Base-by-base conservation (phyloP, 2,329 filamentous ascomycete species). In the Pseudogymnoascus sp. region DNA sequence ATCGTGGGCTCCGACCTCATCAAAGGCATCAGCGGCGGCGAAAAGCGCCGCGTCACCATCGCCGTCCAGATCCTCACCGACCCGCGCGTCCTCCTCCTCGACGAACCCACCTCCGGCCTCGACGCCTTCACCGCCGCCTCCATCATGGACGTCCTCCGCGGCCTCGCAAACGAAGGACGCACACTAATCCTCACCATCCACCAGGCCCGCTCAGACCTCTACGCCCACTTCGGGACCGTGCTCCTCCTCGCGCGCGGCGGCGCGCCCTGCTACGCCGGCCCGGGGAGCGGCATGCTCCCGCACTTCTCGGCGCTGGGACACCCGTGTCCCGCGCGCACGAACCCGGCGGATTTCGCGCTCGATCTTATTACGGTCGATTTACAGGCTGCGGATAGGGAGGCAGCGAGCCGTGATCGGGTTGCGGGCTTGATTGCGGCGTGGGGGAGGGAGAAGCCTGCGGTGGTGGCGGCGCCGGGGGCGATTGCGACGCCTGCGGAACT, bases 171-270 rank as follows among this genome's bases (percentile, higher is more conserved):
- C 21, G 89, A 92, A 75, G 89, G 89, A 1, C 83, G 88, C 5
- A 92, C 89, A 0, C 74, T 92, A 1, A 84, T 92, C 46, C 78
- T 91, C n/a, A 91, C 88, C 0, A 90, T 92, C 37, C 89, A 92
- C 64, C 89, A 92, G 72, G 86, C 88, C 1, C 83, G 89, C 2
- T 90, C 88, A 0, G 87, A 91, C 66, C 74, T 91, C 0, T 92
- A 91, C 70, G 77, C 78, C 19, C 83, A 86, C 65, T 92, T 92
- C 70, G 88, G 88, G 0, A 89, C 87, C 63, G 80, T 92, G 0
- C 75, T 92, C 1, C 81, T 92, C 0, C 79, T 92, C 1, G 87
- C 89, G 0, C 79, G 88, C 15, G 89, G 88, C 0, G 89, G 89
- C 0, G 80, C 81, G 23, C 82, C 87, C 0, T 85, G 88, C 0